A percentile compares a stretch with the other conserved stretches of the same genome.
phyloP scores from a whole-genome alignment of 495 filamentous ascomycete species.

The Jackrogersella multiformis region DNA sequence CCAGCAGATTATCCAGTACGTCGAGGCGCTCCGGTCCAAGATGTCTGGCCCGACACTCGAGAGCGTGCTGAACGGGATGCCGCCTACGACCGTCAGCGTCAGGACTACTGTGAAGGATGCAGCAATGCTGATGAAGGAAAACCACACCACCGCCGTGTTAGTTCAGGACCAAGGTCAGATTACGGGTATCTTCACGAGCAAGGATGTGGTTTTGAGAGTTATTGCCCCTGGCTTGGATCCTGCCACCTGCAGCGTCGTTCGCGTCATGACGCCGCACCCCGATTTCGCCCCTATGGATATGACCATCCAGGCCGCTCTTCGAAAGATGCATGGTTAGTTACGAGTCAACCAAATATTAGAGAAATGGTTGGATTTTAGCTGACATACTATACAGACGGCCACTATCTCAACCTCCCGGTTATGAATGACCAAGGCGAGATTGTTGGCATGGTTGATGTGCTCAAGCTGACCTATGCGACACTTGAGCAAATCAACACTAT shows the following conservation, averaged over 20 bases:
- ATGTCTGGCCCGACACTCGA: conserved; percentile 99
- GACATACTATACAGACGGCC: conserved; percentile 72
- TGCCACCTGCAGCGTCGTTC: conserved; percentile 92
- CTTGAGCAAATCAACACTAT: conserved; percentile 87
- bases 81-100: conserved; percentile 93
- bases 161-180: conserved; percentile 97
- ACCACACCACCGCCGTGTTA: conserved; percentile 94
- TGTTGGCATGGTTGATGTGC: conserved; percentile 98
- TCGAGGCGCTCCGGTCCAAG: conserved; percentile 91
- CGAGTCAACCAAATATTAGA: not conserved
- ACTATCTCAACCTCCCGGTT: conserved; percentile 96
- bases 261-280: conserved; percentile 98
- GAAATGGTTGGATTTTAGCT: conserved; percentile 8
- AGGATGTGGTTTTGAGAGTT: conserved; percentile 97
- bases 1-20: conserved; percentile 98
- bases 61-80: conserved; percentile 88
- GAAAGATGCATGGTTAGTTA: conserved; percentile 95
- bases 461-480: conserved; percentile 97
- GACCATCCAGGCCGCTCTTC: conserved; percentile 96
- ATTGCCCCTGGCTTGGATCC: conserved; percentile 97
- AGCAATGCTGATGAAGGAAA: conserved; percentile 94
- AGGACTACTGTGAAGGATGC: conserved; percentile 96
- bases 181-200: conserved; percentile 99
- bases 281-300: conserved; percentile 99
- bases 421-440: conserved; percentile 98